Conservation (phyloP, 2,329 filamentous ascomycete genomes). For the Colletotrichum karsti region DNA sequence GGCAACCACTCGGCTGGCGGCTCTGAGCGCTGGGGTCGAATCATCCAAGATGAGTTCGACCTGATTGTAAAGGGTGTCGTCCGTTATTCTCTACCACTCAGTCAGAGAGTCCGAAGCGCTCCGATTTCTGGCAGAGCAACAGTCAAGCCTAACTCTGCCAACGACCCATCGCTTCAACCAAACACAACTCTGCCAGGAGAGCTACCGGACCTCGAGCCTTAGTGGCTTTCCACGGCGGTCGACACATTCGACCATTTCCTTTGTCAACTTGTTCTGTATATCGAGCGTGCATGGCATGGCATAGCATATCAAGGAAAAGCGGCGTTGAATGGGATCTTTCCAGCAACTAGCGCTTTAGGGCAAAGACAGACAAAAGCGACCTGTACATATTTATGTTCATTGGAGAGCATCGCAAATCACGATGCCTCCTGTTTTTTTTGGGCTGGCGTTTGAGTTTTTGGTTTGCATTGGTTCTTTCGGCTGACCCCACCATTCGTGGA, state of each 20-base stretch:
- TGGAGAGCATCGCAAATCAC: constrained; percentile 1
- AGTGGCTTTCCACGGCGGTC: background rate
- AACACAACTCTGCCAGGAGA: constrained; percentile 44
- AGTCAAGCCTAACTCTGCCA: constrained; percentile 70
- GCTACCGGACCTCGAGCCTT: constrained; percentile 12
- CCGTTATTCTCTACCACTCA: constrained; percentile 78
- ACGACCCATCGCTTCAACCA: constrained; percentile 53
- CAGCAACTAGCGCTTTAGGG: constrained; percentile 21
- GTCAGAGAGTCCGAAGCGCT: constrained; percentile 66
- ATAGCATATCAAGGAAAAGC: constrained; percentile 29
- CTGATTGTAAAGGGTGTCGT: constrained; percentile 91
- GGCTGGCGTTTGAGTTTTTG: constrained; percentile 9
- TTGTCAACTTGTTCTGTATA: constrained; percentile 42
- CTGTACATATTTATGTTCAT: constrained; percentile 20
- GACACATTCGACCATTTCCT: constrained; percentile 31
- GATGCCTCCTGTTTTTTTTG: background rate
- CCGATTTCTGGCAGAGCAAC: constrained; percentile 67
- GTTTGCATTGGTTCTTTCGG: constrained; percentile 4
- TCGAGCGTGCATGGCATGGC: constrained; percentile 45
- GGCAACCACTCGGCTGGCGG: constrained; percentile 91
- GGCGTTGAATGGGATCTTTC: constrained; percentile 24
- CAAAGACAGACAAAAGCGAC: constrained; percentile 25
- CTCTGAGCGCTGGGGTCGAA: constrained; percentile 86
- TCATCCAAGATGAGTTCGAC: constrained; percentile 91
- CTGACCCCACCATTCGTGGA: background rate